Conservation (phyloP, 495 filamentous ascomycete genomes). For the Aspergillus leporis region DNA sequence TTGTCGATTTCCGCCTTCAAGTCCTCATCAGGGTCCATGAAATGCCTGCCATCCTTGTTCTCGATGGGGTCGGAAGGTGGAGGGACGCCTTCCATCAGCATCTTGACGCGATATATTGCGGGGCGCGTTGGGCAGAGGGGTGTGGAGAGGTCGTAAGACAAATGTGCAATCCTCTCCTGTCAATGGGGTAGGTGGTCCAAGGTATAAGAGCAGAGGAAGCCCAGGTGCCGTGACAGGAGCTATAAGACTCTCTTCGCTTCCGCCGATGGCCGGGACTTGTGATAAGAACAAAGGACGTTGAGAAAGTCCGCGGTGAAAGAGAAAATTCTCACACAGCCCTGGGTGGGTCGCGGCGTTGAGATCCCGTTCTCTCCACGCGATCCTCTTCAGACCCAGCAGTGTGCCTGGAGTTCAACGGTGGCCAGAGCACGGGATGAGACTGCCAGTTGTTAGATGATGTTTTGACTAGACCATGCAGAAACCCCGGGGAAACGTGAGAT, state of each 20-base stretch:
- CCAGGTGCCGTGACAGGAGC: not conserved
- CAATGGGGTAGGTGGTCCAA: not conserved
- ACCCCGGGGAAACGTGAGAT: not conserved
- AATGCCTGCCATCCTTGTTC: conserved; percentile 14
- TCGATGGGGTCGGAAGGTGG: conserved; percentile 11
- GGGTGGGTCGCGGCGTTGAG: not conserved
- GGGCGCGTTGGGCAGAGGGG: not conserved
- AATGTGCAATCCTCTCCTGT: not conserved
- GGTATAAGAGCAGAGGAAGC: not conserved
- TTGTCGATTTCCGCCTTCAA: conserved; percentile 22
- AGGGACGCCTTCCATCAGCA: conserved; percentile 13
- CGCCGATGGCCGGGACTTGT: not conserved
- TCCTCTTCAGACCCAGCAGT: not conserved
- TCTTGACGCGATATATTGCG: not conserved
- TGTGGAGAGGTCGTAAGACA: not conserved
- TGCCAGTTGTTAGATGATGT: not conserved
- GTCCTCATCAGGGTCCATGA: conserved; percentile 24
- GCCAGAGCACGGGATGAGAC: not conserved
- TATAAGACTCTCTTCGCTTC: not conserved
- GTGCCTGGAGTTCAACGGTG: not conserved
- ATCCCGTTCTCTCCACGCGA: not conserved
- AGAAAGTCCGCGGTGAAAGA: not conserved
- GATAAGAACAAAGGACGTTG: not conserved
- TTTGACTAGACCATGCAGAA: not conserved
- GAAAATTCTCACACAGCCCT: conserved; percentile 1